phyloP scores from a whole-genome alignment of 2,329 filamentous ascomycete genomes.

The Westerdykella sp. region DNA sequence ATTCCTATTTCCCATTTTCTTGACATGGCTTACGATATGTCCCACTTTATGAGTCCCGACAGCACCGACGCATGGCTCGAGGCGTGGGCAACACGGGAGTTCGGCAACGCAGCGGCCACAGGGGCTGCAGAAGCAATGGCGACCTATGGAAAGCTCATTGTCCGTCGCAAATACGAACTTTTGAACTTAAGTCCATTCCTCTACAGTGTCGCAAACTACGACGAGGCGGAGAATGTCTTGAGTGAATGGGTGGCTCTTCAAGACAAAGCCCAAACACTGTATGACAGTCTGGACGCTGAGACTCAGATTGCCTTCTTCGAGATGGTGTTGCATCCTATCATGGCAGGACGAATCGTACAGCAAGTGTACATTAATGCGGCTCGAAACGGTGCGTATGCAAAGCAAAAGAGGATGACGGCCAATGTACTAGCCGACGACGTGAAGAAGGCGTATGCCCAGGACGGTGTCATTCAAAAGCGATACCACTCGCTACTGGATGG shows the following conservation, averaged over 20 bases:
- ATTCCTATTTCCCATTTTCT: conserved; percentile 59
- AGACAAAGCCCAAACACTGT: conserved; percentile 48
- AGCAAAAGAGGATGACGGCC: conserved; percentile 21
- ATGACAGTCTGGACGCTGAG: conserved; percentile 45
- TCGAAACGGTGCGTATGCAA: conserved; percentile 17
- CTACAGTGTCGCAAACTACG: conserved; percentile 49
- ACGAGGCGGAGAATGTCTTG: conserved; percentile 53
- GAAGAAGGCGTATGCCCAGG: conserved; percentile 14
- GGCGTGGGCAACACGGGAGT: conserved; percentile 53
- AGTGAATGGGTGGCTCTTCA: conserved; percentile 49
- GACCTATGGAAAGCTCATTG: conserved; percentile 50
- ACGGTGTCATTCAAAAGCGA: conserved; percentile 16
- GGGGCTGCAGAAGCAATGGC: conserved; percentile 47
- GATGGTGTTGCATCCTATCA: conserved; percentile 52
- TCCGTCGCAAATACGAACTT: conserved; percentile 54
- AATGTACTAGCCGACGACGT: conserved; percentile 20
- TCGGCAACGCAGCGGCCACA: conserved; percentile 42
- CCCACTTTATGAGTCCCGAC: conserved; percentile 44
- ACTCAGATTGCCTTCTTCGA: conserved; percentile 55
- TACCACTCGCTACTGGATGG: conserved; percentile 21
- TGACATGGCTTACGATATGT: conserved; percentile 58
- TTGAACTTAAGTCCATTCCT: conserved; percentile 52
- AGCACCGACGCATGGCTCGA: conserved; percentile 45
- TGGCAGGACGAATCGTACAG: conserved; percentile 51
- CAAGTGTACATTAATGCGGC: conserved; percentile 21